phyloP scores from a whole-genome alignment of 805 yeast species.

The Kuraishia capsulata region DNA sequence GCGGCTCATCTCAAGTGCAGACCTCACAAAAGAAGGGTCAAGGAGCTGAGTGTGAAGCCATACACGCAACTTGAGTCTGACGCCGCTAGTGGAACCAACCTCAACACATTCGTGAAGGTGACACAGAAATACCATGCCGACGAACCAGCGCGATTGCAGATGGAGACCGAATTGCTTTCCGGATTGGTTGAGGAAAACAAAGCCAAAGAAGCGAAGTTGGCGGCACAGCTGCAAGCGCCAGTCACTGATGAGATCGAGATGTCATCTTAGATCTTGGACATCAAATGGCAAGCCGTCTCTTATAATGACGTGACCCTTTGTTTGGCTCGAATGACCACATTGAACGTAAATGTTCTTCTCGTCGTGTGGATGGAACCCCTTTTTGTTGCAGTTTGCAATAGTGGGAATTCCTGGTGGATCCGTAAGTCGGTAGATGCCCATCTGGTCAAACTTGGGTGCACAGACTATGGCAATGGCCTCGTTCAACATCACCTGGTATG shows the following conservation, averaged over 20 bases:
- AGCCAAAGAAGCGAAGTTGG: slow-evolving; percentile 18
- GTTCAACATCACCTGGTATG: slow-evolving; percentile 62
- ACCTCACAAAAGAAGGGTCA: slow-evolving; percentile 80
- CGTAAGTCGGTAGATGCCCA: slow-evolving; percentile 53
- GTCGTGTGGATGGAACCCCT: slow-evolving; percentile 56
- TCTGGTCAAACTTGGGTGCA: slow-evolving; percentile 40
- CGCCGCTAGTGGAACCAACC: slow-evolving; percentile 79
- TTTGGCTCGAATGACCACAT: slow-evolving; percentile 24
- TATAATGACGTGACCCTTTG: slow-evolving; percentile 40
- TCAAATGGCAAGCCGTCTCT: slow-evolving; percentile 36
- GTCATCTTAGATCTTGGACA: slow-evolving; percentile 40
- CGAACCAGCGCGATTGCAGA: slow-evolving; percentile 34
- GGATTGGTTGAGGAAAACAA: slow-evolving; percentile 20
- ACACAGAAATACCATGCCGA: slow-evolving; percentile 49
- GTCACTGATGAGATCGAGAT: neutral
- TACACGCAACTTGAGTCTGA: slow-evolving; percentile 84
- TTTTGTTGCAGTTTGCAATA: slow-evolving; percentile 37
- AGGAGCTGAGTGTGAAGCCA: slow-evolving; percentile 66
- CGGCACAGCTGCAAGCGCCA: slow-evolving; percentile 16
- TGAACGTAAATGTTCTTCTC: slow-evolving; percentile 39
- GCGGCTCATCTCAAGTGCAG: slow-evolving; percentile 68
- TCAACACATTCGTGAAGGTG: slow-evolving; percentile 53
- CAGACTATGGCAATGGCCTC: slow-evolving; percentile 64
- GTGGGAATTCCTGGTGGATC: slow-evolving; percentile 57
- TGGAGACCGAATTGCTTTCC: slow-evolving; percentile 27